A percentile compares a stretch with the other conserved stretches of the same genome.
These are phyloP conservation scores for Kalmusia sp. DNA, from an alignment of 2,329 filamentous ascomycete genomes.

Conservation along the genomic window DNA sequence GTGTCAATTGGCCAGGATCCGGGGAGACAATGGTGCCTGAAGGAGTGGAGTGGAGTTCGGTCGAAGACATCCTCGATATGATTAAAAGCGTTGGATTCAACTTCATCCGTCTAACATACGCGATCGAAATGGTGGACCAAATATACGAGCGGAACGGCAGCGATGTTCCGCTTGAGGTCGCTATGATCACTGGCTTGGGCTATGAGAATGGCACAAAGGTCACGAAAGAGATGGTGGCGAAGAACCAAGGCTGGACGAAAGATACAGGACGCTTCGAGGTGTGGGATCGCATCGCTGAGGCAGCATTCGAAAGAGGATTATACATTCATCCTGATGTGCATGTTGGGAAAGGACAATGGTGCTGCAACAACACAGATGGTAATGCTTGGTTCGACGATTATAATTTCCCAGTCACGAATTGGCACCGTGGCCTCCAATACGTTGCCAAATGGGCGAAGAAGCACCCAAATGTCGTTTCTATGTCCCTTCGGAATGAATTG, in stretches of 20 bases:
- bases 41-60: slow-evolving; percentile 63
- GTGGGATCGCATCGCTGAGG: slow-evolving; percentile 37
- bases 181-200: slow-evolving; percentile 49
- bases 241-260: slow-evolving; percentile 47
- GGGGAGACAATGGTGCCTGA: slow-evolving; percentile 67
- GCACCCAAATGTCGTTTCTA: slow-evolving; percentile 61
- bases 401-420: slow-evolving; percentile 62
- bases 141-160: slow-evolving; percentile 48
- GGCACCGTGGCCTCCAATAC: slow-evolving; percentile 60
- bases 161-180: slow-evolving; percentile 49
- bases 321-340: slow-evolving; percentile 43
- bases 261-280: slow-evolving; percentile 50
- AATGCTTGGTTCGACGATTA: slow-evolving; percentile 65
- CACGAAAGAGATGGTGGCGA: slow-evolving; percentile 44
- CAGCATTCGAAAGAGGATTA: slow-evolving; percentile 36
- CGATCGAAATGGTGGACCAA: slow-evolving; percentile 52
- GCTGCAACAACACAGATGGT: slow-evolving; percentile 54
- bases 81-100: slow-evolving; percentile 64
- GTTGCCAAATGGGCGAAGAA: slow-evolving; percentile 60
- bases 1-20: slow-evolving; percentile 64
- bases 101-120: slow-evolving; percentile 62
- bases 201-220: slow-evolving; percentile 50
- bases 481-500: slow-evolving; percentile 67
- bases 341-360: slow-evolving; percentile 42
- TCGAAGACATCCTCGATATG: slow-evolving; percentile 60